Base-by-base conservation (phyloP, 441 rosid species). In the Geranium incanum region DNA sequence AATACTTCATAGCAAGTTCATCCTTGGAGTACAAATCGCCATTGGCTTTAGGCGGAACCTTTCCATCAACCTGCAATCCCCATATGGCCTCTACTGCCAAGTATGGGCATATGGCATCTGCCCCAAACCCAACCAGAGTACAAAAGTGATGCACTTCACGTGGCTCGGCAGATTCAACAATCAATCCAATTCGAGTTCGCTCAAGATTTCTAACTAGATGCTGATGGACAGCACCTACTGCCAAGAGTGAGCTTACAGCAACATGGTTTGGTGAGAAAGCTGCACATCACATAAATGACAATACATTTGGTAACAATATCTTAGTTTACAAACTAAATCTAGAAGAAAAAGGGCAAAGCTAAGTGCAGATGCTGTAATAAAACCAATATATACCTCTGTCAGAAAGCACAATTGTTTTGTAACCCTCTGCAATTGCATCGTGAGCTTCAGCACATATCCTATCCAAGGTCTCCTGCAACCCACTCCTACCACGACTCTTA, bases 81-180 rank as follows among this genome's bases (percentile, higher is more conserved):
- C 92, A 86, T 68, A 96, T 87, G 11, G 94, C 86, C 77, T 96
- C 99, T 67, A 87, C 69, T 8, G 98, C 91, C 79, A 96, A 72
- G 85, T 96, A 96, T 12, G 99, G 99, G 83, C 98, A 93, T 39
- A 96, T 86, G 55, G 98, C 99, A 84, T 96, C 99, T 3, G 93
- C 99, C 1, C 99, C 99, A 38, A 93, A 96, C 39, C 99, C 99
- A 33, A 93, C 94, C 72, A 96, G 84, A 0, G 99, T 92, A 74
- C 98, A 93, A 83, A 96, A 96, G 84, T 96, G 99, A 81, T 96
- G 99, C 71, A 96, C 99, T 83, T 96, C 99, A 50, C 98, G 96
- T 68, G 99, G 99, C 77, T 96, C 99, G 18, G 98, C 98, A 70
- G 98, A 92, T 85, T 96, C 99, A 64, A 93, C 87, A 7, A 96